These are phyloP conservation scores for Globisporangium nodosum DNA, from an alignment of 352 stramenopile species.

Conservation along the genomic window DNA sequence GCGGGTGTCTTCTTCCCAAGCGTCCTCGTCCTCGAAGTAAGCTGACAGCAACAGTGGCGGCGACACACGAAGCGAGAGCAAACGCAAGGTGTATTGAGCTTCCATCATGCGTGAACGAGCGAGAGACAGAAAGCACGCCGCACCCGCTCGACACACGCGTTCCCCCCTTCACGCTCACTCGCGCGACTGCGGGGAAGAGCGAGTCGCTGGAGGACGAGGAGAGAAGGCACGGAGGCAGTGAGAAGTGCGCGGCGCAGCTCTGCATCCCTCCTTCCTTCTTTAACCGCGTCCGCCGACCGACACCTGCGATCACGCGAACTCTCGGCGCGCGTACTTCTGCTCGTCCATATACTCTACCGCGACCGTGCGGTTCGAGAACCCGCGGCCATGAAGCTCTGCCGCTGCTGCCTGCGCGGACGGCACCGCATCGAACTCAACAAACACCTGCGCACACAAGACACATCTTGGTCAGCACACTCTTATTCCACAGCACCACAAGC, in stretches of 20 bases:
- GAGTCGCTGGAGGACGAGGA: background rate
- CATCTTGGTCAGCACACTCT: slow-evolving; percentile 8
- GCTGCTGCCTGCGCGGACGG: slow-evolving; percentile 75
- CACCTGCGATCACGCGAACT: slow-evolving; percentile 39
- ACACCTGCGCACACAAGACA: slow-evolving; percentile 60
- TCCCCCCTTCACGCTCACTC: background rate
- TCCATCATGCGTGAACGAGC: background rate
- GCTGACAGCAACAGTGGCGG: background rate
- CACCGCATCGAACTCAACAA: slow-evolving; percentile 90
- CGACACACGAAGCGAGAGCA: background rate
- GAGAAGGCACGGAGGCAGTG: background rate
- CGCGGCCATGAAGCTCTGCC: slow-evolving; percentile 86
- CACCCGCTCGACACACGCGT: slow-evolving; percentile 1
- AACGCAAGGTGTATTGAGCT: background rate
- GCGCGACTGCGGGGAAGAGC: background rate
- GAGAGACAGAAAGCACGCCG: slow-evolving; percentile 1
- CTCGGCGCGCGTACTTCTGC: slow-evolving; percentile 75
- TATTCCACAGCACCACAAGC: background rate
- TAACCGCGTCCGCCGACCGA: background rate
- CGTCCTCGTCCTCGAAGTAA: background rate
- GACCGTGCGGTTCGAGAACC: slow-evolving; percentile 93
- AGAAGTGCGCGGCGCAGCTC: too few species aligned
- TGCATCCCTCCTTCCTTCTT: background rate
- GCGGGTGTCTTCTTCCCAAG: background rate
- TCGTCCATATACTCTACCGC: slow-evolving; percentile 87